phyloP scores from a whole-genome alignment of 2,329 filamentous ascomycete species.

The Aspergillus sp. region DNA sequence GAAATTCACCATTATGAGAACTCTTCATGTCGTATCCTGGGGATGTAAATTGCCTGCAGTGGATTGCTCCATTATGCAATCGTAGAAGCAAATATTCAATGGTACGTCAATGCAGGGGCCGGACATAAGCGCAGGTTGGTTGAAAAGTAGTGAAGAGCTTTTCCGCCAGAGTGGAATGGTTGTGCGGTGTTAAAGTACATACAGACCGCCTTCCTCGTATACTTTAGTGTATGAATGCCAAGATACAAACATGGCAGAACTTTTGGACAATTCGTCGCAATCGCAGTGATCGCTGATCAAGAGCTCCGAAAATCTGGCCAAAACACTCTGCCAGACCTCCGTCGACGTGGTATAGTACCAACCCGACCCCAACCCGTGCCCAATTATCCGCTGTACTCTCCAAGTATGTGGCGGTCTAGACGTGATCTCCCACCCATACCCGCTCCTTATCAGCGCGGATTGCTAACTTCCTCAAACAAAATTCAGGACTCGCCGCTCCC shows the following conservation, averaged over 20 bases:
- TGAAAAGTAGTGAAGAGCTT: constrained; percentile 6
- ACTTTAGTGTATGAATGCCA: constrained; percentile 13
- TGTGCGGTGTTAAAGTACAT: constrained; percentile 5
- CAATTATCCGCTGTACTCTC: neutral
- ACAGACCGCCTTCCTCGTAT: constrained; percentile 21
- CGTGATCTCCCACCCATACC: neutral
- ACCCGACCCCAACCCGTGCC: neutral
- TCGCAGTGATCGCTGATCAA: constrained; percentile 11
- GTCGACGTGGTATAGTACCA: neutral
- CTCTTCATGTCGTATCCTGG: neutral
- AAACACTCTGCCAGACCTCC: neutral
- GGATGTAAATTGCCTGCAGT: neutral
- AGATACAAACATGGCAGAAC: constrained; percentile 28
- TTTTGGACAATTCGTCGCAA: constrained; percentile 7
- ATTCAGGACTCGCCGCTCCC: neutral
- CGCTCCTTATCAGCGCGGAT: constrained; percentile 4
- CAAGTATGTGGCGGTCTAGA: neutral
- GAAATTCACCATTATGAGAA: neutral
- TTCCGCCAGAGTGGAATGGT: neutral
- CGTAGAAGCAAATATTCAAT: neutral
- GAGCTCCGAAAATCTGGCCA: neutral
- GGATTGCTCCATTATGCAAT: neutral
- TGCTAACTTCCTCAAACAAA: constrained; percentile 5
- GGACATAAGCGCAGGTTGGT: neutral
- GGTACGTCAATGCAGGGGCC: neutral